Evolutionary conservation across 2,329 filamentous ascomycete genomes (phyloP).

Genomic region (Thielaviopsis punctulata): DNA sequence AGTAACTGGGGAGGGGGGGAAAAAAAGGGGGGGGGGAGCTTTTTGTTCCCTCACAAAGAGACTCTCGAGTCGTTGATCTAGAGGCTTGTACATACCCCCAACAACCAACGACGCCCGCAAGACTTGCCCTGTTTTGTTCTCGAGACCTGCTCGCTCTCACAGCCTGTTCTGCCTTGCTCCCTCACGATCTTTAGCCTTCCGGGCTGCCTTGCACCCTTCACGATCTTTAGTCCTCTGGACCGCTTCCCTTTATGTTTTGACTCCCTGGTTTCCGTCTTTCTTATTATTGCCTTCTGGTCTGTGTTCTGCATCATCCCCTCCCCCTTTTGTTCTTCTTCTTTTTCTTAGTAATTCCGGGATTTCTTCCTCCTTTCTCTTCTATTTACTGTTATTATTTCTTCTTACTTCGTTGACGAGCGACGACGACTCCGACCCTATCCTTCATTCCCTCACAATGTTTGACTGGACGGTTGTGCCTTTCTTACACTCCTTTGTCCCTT

Average conservation of each 20-base stretch:
- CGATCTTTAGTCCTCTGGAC: slow-evolving; percentile 10
- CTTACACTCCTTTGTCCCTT: not conserved
- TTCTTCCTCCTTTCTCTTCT: not conserved
- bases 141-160: too few species aligned
- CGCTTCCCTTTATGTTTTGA: not conserved
- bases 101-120: too few species aligned
- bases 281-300: slow-evolving; percentile 1
- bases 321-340: not conserved
- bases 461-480: slow-evolving; percentile 7
- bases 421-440: slow-evolving; percentile 11
- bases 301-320: not conserved
- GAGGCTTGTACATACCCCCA: too few species aligned
- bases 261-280: not conserved
- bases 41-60: too few species aligned
- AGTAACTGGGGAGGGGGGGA: too few species aligned
- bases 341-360: not conserved
- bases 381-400: not conserved
- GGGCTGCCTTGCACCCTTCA: too few species aligned
- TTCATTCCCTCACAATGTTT: slow-evolving; percentile 7
- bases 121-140: too few species aligned
- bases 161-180: too few species aligned
- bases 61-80: too few species aligned
- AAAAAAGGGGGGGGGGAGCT: too few species aligned
- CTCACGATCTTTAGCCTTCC: too few species aligned
- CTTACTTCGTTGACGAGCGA: slow-evolving; percentile 8